phyloP scores from a whole-genome alignment of 495 filamentous ascomycete species.

The Hyaloscypha finlandica region DNA sequence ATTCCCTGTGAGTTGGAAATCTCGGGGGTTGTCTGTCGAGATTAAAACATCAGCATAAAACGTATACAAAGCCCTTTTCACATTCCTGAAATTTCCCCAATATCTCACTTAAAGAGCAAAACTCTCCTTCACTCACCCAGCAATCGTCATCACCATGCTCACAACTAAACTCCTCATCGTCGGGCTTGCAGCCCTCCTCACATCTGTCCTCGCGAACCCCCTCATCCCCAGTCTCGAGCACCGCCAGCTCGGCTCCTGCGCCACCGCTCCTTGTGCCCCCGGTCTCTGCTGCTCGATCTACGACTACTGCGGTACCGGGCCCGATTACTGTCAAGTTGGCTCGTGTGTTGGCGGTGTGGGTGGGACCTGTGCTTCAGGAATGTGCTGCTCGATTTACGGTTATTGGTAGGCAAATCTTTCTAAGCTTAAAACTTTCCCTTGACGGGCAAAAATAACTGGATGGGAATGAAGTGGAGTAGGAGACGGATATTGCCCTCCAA shows the following conservation, averaged over 20 bases:
- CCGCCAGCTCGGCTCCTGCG: constrained; percentile 7
- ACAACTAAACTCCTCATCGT: background rate
- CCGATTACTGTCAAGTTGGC: constrained; percentile 3
- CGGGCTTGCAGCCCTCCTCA: background rate
- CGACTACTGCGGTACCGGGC: constrained; percentile 4
- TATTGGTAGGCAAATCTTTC: background rate
- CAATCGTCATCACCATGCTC: background rate
- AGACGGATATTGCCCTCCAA: constrained; percentile 5
- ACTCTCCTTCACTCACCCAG: background rate
- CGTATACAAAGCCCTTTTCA: no score
- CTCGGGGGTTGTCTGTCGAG: background rate
- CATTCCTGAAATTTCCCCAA: no score
- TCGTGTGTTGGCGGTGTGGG: constrained; percentile 1
- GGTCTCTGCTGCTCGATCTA: constrained; percentile 4
- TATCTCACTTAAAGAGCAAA: background rate
- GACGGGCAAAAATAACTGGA: background rate
- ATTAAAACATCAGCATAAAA: no score
- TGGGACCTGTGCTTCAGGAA: background rate
- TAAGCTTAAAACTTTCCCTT: background rate
- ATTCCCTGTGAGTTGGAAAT: background rate
- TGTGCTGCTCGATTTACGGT: constrained; percentile 1
- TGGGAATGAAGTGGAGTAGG: background rate
- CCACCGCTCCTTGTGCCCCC: constrained; percentile 2
- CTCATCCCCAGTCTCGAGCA: constrained; percentile 4
- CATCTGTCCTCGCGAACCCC: background rate